Conservation (phyloP, 148 eudicot genomes). For the Drosera capensis region DNA sequence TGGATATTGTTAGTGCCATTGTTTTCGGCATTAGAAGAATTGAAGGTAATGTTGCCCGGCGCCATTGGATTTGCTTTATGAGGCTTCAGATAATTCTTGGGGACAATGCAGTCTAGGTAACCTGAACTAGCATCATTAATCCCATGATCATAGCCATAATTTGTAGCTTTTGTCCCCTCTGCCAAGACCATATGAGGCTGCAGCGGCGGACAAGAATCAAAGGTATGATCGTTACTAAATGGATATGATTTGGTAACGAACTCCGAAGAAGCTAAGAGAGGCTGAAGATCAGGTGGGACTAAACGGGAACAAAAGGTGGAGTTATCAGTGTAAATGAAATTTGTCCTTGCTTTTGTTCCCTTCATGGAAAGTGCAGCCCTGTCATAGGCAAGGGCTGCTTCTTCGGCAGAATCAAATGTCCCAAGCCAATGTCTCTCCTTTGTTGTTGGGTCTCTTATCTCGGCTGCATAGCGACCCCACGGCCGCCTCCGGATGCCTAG, state of each 20-base stretch:
- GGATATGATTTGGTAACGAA: too few species aligned
- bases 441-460: conserved; percentile 87
- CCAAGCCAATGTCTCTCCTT: conserved; percentile 96
- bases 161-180: too few species aligned
- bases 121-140: neutral
- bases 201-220: too few species aligned
- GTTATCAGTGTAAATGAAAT: conserved; percentile 64
- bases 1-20: neutral
- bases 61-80: neutral
- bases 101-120: conserved; percentile 1
- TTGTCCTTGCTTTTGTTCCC: conserved; percentile 87
- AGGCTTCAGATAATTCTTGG: neutral
- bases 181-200: too few species aligned
- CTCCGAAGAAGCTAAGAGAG: neutral
- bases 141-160: neutral
- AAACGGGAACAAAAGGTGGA: too few species aligned
- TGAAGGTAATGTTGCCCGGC: neutral
- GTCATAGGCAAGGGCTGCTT: conserved; percentile 95
- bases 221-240: too few species aligned
- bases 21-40: neutral
- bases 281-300: neutral
- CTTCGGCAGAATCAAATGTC: conserved; percentile 93
- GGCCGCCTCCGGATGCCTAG: conserved; percentile 79
- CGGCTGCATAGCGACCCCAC: conserved; percentile 91
- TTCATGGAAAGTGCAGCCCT: conserved; percentile 92